Base-by-base conservation (phyloP, 2,329 filamentous ascomycete genomes). In the Ophiostoma montium region DNA sequence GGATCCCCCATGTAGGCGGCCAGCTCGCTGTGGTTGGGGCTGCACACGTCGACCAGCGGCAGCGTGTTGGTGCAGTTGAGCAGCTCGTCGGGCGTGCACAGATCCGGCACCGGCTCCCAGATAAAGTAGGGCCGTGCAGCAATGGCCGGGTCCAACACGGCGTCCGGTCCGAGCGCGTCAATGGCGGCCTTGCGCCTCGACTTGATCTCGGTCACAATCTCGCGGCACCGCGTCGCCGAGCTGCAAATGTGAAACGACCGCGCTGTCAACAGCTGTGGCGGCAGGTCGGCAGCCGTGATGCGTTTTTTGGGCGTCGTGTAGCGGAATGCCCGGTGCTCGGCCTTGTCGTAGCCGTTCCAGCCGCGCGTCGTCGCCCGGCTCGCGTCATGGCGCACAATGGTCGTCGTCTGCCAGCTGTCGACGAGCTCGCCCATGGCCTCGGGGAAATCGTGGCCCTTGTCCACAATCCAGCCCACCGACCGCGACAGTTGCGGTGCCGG, bases 101-200 rank as follows among this genome's bases (percentile, higher is more conserved):
- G 73, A 63, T 95, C 87, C 1, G 92, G 92, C 1, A 95, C 85
- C 1, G 92, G 92, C 62, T 98, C 92, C 90, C 90, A 98, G 47
- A 96, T 78, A 62, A 95, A 86, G 7, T 88, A 65, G 1, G 89
- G 85, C 44, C 75, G 74, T 3, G 50, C 15, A 5, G 49, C 32
- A 16, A 49, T 32, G 16, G 23, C 35, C 6, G 38, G 6, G 38
- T 19, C 2, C 21, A 12, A 11, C 19, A n/a, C 21, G 16, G 39
- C 33, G 15, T 48, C 48, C 5, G 45, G 49, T 1, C 68, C 39
- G 15, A 42, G 39, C n/a, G 39, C 39, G 21, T 42, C 39, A 7
- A 56, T 35, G 50, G 67, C 54, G 5, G 46, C 43, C 10, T 48
- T 51, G 9, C 65, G 65, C 58, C 71, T 72, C 9, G 76, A 68